These are phyloP conservation scores for Posidonia oceanica DNA, from an alignment of 116 monocot species.

Conservation along the genomic window DNA sequence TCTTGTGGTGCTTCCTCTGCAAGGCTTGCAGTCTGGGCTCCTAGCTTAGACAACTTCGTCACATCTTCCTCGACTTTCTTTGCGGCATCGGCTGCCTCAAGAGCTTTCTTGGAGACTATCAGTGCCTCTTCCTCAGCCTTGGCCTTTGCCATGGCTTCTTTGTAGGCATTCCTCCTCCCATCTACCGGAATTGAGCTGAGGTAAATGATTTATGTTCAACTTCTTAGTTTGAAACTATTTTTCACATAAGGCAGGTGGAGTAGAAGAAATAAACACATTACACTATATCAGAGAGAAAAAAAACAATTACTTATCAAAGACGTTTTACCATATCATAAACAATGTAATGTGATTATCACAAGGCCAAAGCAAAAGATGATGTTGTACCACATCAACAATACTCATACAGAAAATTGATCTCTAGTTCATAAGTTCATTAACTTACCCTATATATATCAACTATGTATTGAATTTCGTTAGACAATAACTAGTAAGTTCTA, in stretches of 20 bases:
- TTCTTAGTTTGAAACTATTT: neutral
- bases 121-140: slow-evolving; percentile 68
- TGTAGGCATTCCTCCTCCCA: slow-evolving; percentile 67
- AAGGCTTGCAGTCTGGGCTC: slow-evolving; percentile 21
- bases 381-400: too few species aligned
- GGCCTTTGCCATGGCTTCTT: slow-evolving; percentile 49
- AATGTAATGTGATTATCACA: too few species aligned
- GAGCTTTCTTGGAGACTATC: slow-evolving; percentile 32
- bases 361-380: too few species aligned
- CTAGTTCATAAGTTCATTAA: too few species aligned
- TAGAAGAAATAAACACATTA: neutral
- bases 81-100: slow-evolving; percentile 26
- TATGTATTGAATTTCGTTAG: too few species aligned
- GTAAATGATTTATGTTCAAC: neutral
- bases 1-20: slow-evolving; percentile 15
- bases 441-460: too few species aligned
- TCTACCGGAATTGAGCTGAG: slow-evolving; percentile 78
- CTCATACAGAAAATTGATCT: too few species aligned
- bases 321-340: too few species aligned
- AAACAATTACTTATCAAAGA: too few species aligned
- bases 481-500: neutral
- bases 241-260: neutral
- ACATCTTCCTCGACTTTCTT: slow-evolving; percentile 36
- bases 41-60: slow-evolving; percentile 24
- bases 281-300: neutral